Evolutionary conservation across 345 rosid genomes (phyloP).

Genomic region (Salix viminalis): DNA sequence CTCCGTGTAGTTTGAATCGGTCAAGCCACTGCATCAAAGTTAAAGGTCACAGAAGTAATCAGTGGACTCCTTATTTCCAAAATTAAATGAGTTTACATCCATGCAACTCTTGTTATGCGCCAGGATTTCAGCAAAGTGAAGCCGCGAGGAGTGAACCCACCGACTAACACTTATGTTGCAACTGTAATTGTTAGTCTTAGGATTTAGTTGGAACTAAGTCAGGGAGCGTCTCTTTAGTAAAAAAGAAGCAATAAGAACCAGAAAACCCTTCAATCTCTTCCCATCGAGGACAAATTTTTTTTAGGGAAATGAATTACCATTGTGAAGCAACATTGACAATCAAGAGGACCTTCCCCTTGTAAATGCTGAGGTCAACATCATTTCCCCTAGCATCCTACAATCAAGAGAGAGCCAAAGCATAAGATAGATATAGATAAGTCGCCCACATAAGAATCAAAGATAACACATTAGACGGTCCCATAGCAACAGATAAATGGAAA

Average conservation of each 20-base stretch:
- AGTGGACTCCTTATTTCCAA: background rate
- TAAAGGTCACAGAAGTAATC: background rate
- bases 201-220: background rate
- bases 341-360: conserved; percentile 86
- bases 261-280: background rate
- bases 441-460: background rate
- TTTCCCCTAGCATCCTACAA: conserved; percentile 74
- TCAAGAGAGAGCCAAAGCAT: background rate
- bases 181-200: background rate
- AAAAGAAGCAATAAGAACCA: background rate
- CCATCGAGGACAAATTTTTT: background rate
- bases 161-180: background rate
- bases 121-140: background rate
- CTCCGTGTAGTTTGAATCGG: conserved; percentile 90
- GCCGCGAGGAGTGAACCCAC: background rate
- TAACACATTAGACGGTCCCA: background rate
- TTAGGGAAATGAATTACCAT: conserved; percentile 44
- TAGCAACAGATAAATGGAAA: background rate
- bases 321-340: conserved; percentile 97
- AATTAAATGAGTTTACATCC: too few relatives aligned
- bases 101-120: background rate
- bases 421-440: background rate
- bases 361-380: conserved; percentile 63
- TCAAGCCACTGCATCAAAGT: conserved; percentile 66
- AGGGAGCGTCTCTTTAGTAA: background rate